These are phyloP conservation scores for Trichocladium antarcticum DNA, from an alignment of 495 filamentous ascomycete genomes.

Conservation along the genomic window DNA sequence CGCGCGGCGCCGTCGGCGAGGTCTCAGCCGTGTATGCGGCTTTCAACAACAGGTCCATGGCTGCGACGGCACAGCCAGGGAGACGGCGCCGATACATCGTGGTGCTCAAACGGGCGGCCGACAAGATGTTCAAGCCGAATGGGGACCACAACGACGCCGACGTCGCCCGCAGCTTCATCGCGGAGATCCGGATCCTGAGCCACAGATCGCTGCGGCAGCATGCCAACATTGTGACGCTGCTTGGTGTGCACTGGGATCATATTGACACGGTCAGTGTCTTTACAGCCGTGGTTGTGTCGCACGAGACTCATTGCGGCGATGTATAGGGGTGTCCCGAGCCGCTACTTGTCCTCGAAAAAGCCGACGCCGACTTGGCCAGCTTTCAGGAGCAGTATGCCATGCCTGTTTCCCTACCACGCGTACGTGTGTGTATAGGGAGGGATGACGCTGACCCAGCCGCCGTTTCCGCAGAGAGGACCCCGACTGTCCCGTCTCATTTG, in stretches of 20 bases:
- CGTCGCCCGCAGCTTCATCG: not conserved
- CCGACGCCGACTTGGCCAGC: not conserved
- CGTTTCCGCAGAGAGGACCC: too few relatives aligned
- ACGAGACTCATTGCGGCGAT: too few relatives aligned
- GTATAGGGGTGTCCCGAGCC: not conserved
- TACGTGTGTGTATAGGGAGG: too few relatives aligned
- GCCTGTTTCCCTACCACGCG: too few relatives aligned
- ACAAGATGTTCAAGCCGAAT: not conserved
- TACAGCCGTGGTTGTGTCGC: too few relatives aligned
- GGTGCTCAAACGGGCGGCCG: not conserved
- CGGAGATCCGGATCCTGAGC: not conserved
- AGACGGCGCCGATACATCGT: not conserved
- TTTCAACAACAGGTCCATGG: not conserved
- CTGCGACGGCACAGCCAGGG: too few relatives aligned
- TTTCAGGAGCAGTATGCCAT: not conserved
- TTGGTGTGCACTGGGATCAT: not conserved
- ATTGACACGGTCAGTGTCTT: too few relatives aligned
- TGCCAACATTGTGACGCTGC: not conserved
- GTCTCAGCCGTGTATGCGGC: not conserved
- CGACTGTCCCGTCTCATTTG: not conserved
- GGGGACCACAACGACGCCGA: not conserved
- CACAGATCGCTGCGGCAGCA: not conserved
- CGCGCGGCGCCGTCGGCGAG: not conserved
- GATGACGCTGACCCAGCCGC: too few relatives aligned
- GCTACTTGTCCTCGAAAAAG: not conserved